Conservation (phyloP, 306 rosid genomes). For the Vigna unguiculata region DNA sequence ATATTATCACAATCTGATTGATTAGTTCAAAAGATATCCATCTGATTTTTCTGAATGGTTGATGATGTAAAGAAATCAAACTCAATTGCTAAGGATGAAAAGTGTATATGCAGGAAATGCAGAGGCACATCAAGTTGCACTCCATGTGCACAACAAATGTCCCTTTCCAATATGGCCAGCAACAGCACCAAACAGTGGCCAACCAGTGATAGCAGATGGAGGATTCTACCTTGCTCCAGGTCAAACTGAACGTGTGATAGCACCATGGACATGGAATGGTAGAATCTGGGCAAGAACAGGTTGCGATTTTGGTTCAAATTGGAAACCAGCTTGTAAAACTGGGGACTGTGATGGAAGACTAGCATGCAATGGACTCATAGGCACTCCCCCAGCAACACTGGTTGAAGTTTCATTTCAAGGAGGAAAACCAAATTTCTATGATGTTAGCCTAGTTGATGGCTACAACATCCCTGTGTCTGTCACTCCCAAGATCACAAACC, state of each 20-base stretch:
- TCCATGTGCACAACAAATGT: slow-evolving; percentile 75
- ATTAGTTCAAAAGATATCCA: too few species aligned
- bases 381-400: slow-evolving; percentile 85
- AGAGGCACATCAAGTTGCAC: slow-evolving; percentile 56
- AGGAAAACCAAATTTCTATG: slow-evolving; percentile 69
- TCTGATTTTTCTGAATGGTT: too few species aligned
- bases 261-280: slow-evolving; percentile 90
- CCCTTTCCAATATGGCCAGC: slow-evolving; percentile 93
- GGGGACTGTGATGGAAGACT: slow-evolving; percentile 86
- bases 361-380: slow-evolving; percentile 82
- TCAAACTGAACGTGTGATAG: slow-evolving; percentile 49
- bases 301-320: slow-evolving; percentile 62
- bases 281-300: slow-evolving; percentile 92
- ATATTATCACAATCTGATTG: too few species aligned
- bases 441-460: slow-evolving; percentile 88
- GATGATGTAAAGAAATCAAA: neutral
- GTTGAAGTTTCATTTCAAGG: slow-evolving; percentile 70
- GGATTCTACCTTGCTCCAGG: slow-evolving; percentile 78
- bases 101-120: slow-evolving; percentile 47
- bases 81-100: neutral
- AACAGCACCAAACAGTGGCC: slow-evolving; percentile 78
- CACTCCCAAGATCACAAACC: slow-evolving; percentile 39
- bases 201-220: slow-evolving; percentile 77
- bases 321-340: slow-evolving; percentile 72
- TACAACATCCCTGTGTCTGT: slow-evolving; percentile 72